Base-by-base conservation (phyloP, 306 rosid species). In the Luffa acutangula region DNA sequence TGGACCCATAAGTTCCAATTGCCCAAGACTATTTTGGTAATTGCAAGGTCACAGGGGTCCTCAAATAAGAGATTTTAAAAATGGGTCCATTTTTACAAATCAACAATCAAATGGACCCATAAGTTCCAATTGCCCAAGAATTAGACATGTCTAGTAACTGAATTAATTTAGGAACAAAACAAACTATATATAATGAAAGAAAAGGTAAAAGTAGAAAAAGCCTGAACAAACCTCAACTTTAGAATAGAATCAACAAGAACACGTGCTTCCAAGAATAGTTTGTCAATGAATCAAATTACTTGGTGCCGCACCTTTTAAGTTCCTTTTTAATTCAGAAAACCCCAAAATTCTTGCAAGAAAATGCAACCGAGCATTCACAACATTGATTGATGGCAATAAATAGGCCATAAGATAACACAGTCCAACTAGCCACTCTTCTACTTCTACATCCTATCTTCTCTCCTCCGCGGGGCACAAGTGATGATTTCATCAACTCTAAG, bases 361-460 rank as follows among this genome's bases (percentile, higher is more conserved):
- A 51, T 74, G 78, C 45, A 14, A 71, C 43, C 64, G 33, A 49
- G 15, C 33, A 74, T 34, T 74, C 78, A 52, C 78, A 34, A n/a
- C 15, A 43, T 18, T 33, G 31, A 52, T 52, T n/a, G n/a, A n/a
- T n/a, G 78, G 34, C 78, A 51, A 52, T 75, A 75, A 33, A 75
- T 75, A 52, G 9, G 54, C 9, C 75, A 69, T n/a, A 20, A 69
- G 14, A 15, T 34, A 75, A 34, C 31, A 7, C n/a, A n/a, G 78
- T 14, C 48, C 15, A 15, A 11, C 37, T 3, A 2, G 42, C 8
- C 25, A 14, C 33, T 34, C 36, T 91, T 83, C n/a, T n/a, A n/a
- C n/a, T n/a, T n/a, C n/a, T n/a, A 96, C 99, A 93, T 95, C 82
- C 96, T 88, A 77, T 93, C 92, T 85, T 95, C 99, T 85, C 99